Evolutionary conservation across 768 basidiomycete species (phyloP).

Genomic region (Naganishia vishniacii): DNA sequence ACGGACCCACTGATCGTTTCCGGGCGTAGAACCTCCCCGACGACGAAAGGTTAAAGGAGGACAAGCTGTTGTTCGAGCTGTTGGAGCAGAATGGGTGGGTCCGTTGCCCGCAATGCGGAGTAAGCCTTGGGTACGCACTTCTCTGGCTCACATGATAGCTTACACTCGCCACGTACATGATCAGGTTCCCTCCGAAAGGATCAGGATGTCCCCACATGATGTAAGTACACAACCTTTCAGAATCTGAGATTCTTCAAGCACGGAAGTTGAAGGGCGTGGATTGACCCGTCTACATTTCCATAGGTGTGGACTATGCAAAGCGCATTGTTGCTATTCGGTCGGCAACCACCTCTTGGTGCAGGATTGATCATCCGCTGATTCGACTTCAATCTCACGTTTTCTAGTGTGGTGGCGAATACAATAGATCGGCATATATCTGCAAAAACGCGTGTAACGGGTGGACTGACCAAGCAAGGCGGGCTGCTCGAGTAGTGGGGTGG

Average conservation of each 20-base stretch:
- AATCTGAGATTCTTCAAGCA: too few relatives aligned
- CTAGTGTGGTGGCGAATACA: constrained; percentile 8
- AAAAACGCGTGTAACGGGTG: constrained; percentile 8
- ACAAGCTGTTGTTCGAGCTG: constrained; percentile 6
- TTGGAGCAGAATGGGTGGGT: constrained; percentile 1
- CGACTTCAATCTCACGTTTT: neutral
- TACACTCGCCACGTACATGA: neutral
- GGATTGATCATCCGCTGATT: neutral
- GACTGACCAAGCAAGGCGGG: constrained; percentile 5
- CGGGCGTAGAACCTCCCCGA: neutral
- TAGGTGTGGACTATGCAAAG: constrained; percentile 3
- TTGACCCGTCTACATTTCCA: neutral
- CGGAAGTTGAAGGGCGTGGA: too few relatives aligned
- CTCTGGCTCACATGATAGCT: too few relatives aligned
- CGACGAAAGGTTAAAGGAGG: neutral
- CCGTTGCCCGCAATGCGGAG: constrained; percentile 2
- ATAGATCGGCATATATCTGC: neutral
- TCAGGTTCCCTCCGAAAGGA: constrained; percentile 9
- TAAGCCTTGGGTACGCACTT: neutral
- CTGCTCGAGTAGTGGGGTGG: neutral
- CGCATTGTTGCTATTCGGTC: constrained; percentile 5
- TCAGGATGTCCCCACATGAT: constrained; percentile 5
- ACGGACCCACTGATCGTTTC: neutral
- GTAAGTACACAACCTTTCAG: too few relatives aligned
- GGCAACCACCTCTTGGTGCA: neutral